Conservation (phyloP, 352 stramenopile species). For the Globisporangium solare region DNA sequence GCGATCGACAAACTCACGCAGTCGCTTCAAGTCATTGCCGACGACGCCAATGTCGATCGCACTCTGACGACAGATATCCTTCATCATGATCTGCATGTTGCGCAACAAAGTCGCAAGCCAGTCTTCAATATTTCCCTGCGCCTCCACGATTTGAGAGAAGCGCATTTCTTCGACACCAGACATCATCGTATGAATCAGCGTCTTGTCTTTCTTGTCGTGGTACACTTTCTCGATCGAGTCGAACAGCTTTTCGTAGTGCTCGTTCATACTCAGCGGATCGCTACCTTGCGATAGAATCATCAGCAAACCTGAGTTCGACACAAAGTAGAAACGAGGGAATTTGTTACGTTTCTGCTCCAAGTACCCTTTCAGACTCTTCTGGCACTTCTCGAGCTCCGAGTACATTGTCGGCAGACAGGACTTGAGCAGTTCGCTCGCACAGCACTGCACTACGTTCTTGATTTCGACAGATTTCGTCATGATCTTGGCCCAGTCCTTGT, state of each 20-base stretch:
- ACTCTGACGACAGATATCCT: slow-evolving; percentile 94
- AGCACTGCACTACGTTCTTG: slow-evolving; percentile 92
- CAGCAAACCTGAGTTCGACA: slow-evolving; percentile 96
- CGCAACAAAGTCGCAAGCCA: slow-evolving; percentile 95
- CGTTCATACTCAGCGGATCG: slow-evolving; percentile 97
- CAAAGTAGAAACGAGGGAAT: slow-evolving; percentile 99
- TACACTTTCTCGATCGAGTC: slow-evolving; percentile 98
- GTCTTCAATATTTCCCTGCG: slow-evolving; percentile 98
- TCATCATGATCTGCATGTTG: slow-evolving; percentile 96
- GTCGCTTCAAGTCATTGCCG: slow-evolving; percentile 87
- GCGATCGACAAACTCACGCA: slow-evolving; percentile 93
- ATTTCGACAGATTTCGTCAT: slow-evolving; percentile 92
- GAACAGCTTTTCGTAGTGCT: slow-evolving; percentile 99
- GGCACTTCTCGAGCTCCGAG: slow-evolving; percentile 96
- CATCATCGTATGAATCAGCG: slow-evolving; percentile 92
- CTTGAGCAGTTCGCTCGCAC: slow-evolving; percentile 96
- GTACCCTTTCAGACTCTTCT: slow-evolving; percentile 98
- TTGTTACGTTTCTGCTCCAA: slow-evolving; percentile 98
- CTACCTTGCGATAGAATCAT: slow-evolving; percentile 97
- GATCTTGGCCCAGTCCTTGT: slow-evolving; percentile 99
- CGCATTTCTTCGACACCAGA: slow-evolving; percentile 93
- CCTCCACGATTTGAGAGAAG: slow-evolving; percentile 94
- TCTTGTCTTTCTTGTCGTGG: slow-evolving; percentile 98
- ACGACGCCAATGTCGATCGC: slow-evolving; percentile 91
- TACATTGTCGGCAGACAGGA: slow-evolving; percentile 97